Evolutionary conservation across 2,329 filamentous ascomycete species (phyloP), one percentile per base, ranked within the genome.

Genomic region (Penicillium brasilianum): DNA sequence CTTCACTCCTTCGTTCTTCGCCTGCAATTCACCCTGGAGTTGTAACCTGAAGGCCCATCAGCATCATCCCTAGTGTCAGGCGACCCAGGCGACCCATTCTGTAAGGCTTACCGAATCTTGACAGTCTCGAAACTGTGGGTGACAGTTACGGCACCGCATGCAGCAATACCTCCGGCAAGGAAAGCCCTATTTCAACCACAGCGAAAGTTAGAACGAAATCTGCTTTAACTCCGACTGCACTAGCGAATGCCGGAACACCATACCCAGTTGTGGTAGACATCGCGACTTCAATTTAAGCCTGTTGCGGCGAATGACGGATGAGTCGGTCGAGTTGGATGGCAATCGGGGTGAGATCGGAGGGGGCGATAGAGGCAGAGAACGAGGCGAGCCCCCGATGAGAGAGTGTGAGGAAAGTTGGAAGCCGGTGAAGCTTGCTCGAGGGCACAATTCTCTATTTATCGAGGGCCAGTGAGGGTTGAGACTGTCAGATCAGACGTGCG

Each of bases 51-150:
- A 18, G 16, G 28, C n/a, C n/a, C 22, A 25, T 55, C 8, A 61
- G 52, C 36, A 7, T 41, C 32, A 22, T 7, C n/a, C 1, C n/a
- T 16, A 44, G 30, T 13, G 46, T 63, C 43, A 64, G 62, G 36
- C 22, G 50, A 14, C 36, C 46, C n/a, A 37, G 22, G 43, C 30
- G 49, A 46, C 32, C 7, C 22, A 37, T 22, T 7, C 36, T 20
- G 9, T 8, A 10, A 25, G 22, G 34, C 84, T 75, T 83, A 93
- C 90, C 93, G 91, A 76, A 98, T 98, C 86, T 99, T 99, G 77
- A 99, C 93, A 13, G 94, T 98, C 81, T 99, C 95, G 81, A 98
- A 98, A 59, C 93, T 93, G 80, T 99, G 95, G 54, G 95, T 98
- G 67, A 96, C 93, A 43, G 94, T 98, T 60, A 99, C 95, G 67